A percentile compares a stretch with the other conserved stretches of the same genome.
Conservation (phyloP, 108 stramenopile species). For the Skeletonema menzelii region DNA sequence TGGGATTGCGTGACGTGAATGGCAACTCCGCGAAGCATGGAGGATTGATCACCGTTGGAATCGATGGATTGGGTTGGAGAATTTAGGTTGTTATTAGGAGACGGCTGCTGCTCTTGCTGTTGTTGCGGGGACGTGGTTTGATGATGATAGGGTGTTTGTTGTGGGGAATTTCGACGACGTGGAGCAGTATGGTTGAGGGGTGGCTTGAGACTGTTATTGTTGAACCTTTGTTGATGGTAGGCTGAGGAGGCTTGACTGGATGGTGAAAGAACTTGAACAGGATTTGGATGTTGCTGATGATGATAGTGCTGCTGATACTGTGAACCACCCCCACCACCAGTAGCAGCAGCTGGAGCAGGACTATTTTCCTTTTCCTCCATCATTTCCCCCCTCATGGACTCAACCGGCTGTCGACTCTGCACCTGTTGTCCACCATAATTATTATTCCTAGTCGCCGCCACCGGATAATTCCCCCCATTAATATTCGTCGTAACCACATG, state of each 20-base stretch:
- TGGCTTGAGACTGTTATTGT: neutral
- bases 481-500: no score
- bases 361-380: neutral
- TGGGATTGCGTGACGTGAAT: neutral
- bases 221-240: neutral
- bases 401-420: neutral
- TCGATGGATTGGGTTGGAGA: neutral
- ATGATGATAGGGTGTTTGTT: neutral
- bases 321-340: no score
- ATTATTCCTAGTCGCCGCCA: neutral
- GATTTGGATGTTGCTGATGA: neutral
- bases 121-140: no score
- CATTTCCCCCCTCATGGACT: conserved; percentile 2
- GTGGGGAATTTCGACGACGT: neutral
- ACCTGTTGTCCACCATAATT: neutral
- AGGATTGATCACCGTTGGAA: neutral
- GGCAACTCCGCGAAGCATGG: neutral
- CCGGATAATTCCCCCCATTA: no score
- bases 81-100: neutral
- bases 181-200: neutral
- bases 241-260: neutral
- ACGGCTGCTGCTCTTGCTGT: no score
- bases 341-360: no score
- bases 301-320: neutral
- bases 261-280: neutral